Evolutionary conservation across 148 eudicot species (phyloP).

Genomic region (Rhododendron ferrugineum): DNA sequence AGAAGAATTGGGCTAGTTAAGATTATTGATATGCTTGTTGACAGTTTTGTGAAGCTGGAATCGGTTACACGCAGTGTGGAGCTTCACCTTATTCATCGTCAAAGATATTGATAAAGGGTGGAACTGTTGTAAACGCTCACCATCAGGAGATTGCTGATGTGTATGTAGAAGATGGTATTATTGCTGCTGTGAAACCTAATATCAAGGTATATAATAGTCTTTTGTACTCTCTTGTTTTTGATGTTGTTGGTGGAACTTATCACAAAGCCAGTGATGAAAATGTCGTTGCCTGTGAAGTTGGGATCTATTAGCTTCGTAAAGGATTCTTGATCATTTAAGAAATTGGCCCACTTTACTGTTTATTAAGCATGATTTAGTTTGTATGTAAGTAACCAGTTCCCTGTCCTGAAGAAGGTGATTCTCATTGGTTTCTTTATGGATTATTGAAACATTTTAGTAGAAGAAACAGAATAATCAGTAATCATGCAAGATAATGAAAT

Average conservation of each 20-base stretch:
- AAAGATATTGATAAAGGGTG: slow-evolving; percentile 87
- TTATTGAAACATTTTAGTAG: background rate
- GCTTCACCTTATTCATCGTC: slow-evolving; percentile 34
- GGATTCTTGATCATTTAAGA: background rate
- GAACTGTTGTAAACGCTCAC: slow-evolving; percentile 89
- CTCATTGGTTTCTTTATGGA: background rate
- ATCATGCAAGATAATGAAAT: background rate
- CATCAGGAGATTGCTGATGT: slow-evolving; percentile 85
- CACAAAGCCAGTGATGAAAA: background rate
- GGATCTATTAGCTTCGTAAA: background rate
- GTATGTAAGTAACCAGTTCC: background rate
- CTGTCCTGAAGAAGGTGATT: background rate
- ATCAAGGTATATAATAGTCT: slow-evolving; percentile 42
- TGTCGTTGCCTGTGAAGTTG: background rate
- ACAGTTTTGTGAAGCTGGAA: slow-evolving; percentile 73
- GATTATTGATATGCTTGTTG: background rate
- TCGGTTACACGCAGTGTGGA: slow-evolving; percentile 46
- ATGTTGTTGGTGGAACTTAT: background rate
- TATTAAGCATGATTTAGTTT: background rate
- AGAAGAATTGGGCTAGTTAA: background rate
- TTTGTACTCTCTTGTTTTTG: background rate
- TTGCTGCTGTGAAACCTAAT: slow-evolving; percentile 64
- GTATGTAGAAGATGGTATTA: slow-evolving; percentile 75
- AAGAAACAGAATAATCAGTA: background rate
- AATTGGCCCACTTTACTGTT: background rate